phyloP scores from a whole-genome alignment of 2,329 filamentous ascomycete species.

The Paracoccidioides lutzii region DNA sequence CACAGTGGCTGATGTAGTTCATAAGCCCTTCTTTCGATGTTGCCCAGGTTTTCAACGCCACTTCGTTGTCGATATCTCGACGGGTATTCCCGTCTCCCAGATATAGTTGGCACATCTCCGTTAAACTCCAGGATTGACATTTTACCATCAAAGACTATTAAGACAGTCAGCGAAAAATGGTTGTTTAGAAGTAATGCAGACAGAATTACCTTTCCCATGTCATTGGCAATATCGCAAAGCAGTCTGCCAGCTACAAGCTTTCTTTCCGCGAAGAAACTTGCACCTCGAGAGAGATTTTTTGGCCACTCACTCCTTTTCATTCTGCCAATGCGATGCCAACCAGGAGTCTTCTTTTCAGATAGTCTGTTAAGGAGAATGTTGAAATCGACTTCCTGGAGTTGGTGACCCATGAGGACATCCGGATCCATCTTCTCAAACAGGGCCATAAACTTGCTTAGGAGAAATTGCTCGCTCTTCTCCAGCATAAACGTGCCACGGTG shows the following conservation, averaged over 20 bases:
- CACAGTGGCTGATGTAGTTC: constrained; percentile 87
- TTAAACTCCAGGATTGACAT: constrained; percentile 95
- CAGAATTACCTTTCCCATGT: constrained; percentile 61
- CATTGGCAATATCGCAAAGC: constrained; percentile 87
- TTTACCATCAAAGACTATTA: constrained; percentile 73
- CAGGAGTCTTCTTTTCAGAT: constrained; percentile 77
- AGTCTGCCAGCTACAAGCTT: constrained; percentile 79
- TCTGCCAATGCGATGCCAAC: constrained; percentile 87
- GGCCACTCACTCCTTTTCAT: constrained; percentile 79
- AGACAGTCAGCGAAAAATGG: constrained; percentile 15
- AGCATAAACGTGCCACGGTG: constrained; percentile 66
- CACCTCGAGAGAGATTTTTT: constrained; percentile 67
- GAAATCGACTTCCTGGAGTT: constrained; percentile 95
- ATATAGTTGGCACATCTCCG: constrained; percentile 92
- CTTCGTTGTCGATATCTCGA: constrained; percentile 78
- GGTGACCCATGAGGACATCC: constrained; percentile 85
- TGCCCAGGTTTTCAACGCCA: constrained; percentile 75
- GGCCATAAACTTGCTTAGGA: constrained; percentile 79
- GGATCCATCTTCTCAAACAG: constrained; percentile 80
- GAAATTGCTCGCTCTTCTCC: constrained; percentile 69
- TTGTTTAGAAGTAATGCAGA: not conserved
- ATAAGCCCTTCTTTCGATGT: constrained; percentile 71
- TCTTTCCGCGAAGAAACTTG: constrained; percentile 84
- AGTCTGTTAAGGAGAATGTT: constrained; percentile 78
- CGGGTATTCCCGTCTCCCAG: constrained; percentile 59